phyloP scores from a whole-genome alignment of 2,329 filamentous ascomycete genomes.

The Rosellinia necatrix region DNA sequence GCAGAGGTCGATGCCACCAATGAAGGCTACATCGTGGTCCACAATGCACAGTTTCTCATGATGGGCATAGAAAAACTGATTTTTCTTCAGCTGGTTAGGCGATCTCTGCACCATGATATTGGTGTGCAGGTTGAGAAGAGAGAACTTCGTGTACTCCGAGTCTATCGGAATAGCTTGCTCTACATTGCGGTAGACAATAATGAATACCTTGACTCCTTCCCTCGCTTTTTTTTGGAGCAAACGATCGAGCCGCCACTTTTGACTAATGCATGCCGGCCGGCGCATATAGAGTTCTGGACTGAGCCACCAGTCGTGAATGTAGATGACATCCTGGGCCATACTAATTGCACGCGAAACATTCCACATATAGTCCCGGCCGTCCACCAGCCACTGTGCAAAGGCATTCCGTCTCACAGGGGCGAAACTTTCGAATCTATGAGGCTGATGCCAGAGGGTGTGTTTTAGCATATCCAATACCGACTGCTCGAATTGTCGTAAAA shows the following conservation, averaged over 20 bases:
- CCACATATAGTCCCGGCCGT: slow-evolving; percentile 99
- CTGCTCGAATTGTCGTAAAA: slow-evolving; percentile 89
- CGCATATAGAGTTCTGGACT: slow-evolving; percentile 96
- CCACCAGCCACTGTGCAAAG: slow-evolving; percentile 94
- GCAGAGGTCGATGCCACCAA: slow-evolving; percentile 94
- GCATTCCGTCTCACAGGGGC: slow-evolving; percentile 85
- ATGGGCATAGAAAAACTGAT: slow-evolving; percentile 99
- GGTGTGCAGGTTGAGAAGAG: slow-evolving; percentile 89
- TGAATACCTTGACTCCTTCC: slow-evolving; percentile 95
- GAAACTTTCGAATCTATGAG: slow-evolving; percentile 90
- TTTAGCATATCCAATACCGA: slow-evolving; percentile 86
- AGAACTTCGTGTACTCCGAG: slow-evolving; percentile 97
- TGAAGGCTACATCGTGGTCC: slow-evolving; percentile 93
- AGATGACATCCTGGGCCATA: slow-evolving; percentile 96
- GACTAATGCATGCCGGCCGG: slow-evolving; percentile 90
- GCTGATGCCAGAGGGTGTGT: slow-evolving; percentile 80
- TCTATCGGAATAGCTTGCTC: slow-evolving; percentile 97
- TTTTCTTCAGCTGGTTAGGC: slow-evolving; percentile 97
- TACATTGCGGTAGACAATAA: slow-evolving; percentile 97
- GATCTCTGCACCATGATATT: slow-evolving; percentile 97
- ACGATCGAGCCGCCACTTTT: slow-evolving; percentile 95
- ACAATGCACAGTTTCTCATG: slow-evolving; percentile 98
- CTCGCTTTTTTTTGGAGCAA: slow-evolving; percentile 90
- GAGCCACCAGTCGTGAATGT: slow-evolving; percentile 99
- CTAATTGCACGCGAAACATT: slow-evolving; percentile 95